Evolutionary conservation across 1,284 basidiomycete genomes (phyloP), one percentile per base, ranked within the genome.

Genomic region (Ustilago esculenta): DNA sequence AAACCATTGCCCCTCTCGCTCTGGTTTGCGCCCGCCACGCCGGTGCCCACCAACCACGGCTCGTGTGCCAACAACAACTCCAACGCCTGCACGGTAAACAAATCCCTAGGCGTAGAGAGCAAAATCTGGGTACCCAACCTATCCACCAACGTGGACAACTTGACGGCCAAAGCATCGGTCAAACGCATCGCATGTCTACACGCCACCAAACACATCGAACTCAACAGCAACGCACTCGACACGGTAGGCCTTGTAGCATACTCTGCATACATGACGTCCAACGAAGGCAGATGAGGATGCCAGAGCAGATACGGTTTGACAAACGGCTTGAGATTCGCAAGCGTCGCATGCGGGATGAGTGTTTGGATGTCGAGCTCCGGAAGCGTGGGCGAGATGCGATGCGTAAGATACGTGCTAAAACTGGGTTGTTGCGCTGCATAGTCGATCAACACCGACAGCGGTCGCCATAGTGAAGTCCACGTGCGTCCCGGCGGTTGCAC

Each of bases 381-480:
- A 25, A 57, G 42, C 20, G 17, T 37, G 35, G 40, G 53, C 33
- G 60, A 57, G 57, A 65, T 60, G 46, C 61, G 56, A 43, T 25
- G 34, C 37, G 66, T 42, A 5, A 71, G 57, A n/a, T 71, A 66
- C 30, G 40, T 50, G 34, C 49, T 61, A 39, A 71, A 71, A 50
- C 55, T 57, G 24, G 61, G 57, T 27, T 71, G 68, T 32, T 61
- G 61, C 1, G 68, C 61, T 25, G 68, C 68, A 34, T 71, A 71
- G 54, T 61, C 68, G 49, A 71, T 61, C 33, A 71, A 51, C n/a
- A 71, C 61, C 4, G 68, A 66, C 15, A 71, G 33, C 1, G 68
- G 68, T 40, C 61, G 47, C 68, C 68, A 71, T 14, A 69, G 59
- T 14, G 67, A 70, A 5, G 67, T 70, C 67, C 67, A 70, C 2